These are phyloP conservation scores for Ophiostoma perfectum DNA, from an alignment of 2,329 filamentous ascomycete genomes.

Conservation along the genomic window DNA sequence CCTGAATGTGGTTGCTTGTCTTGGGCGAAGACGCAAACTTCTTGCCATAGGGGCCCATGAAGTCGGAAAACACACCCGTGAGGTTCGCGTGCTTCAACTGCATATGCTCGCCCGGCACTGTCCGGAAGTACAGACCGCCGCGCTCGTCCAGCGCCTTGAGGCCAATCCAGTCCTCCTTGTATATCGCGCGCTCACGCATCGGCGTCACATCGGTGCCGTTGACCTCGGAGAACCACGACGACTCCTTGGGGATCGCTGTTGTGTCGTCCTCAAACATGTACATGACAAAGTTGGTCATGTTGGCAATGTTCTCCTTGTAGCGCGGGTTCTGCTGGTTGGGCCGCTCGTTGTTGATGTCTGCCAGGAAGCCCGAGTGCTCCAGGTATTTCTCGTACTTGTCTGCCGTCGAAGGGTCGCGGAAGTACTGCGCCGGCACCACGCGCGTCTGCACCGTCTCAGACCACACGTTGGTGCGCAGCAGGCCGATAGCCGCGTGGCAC, in stretches of 20 bases:
- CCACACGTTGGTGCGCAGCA: conserved; percentile 79
- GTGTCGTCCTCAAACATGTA: conserved; percentile 83
- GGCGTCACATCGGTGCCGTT: conserved; percentile 63
- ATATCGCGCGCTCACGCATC: conserved; percentile 65
- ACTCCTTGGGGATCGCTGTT: conserved; percentile 85
- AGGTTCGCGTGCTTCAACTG: conserved; percentile 62
- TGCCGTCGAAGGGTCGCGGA: conserved; percentile 60
- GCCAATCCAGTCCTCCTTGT: conserved; percentile 90
- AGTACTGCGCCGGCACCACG: conserved; percentile 93
- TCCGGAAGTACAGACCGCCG: conserved; percentile 71
- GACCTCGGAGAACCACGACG: conserved; percentile 83
- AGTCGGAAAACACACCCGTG: conserved; percentile 59
- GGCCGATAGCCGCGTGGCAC: conserved; percentile 71
- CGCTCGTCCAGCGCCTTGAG: conserved; percentile 72
- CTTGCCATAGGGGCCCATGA: conserved; percentile 53
- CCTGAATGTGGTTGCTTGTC: neutral
- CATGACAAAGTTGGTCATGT: conserved; percentile 76
- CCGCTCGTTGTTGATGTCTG: conserved; percentile 95
- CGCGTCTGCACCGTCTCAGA: conserved; percentile 67
- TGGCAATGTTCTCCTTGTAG: conserved; percentile 66
- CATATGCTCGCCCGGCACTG: conserved; percentile 77
- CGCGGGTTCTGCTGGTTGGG: conserved; percentile 57
- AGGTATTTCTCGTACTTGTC: conserved; percentile 70
- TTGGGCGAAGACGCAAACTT: conserved; percentile 30
- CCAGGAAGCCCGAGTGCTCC: conserved; percentile 76